Percentiles rank a stretch among this genome's conserved stretches.
Conservation (phyloP, 306 rosid genomes). For the Castanea crenata region DNA sequence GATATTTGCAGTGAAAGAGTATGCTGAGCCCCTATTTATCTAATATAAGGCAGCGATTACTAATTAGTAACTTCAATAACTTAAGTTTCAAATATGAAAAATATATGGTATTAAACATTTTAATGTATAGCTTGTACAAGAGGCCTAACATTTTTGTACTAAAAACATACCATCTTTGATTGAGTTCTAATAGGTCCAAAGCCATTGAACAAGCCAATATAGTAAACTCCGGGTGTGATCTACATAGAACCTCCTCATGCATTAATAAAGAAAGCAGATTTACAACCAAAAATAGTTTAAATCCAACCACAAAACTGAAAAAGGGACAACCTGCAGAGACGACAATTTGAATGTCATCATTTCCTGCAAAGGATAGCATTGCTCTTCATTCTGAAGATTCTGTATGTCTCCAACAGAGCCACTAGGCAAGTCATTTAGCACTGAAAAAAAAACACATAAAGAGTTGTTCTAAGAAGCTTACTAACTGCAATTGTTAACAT, state of each 20-base stretch:
- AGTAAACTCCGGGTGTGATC: conserved; percentile 14
- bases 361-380: conserved; percentile 10
- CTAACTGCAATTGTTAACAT: not conserved
- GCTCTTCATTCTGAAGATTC: not conserved
- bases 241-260: not conserved
- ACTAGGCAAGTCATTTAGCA: not conserved
- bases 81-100: too few species aligned
- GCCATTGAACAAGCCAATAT: conserved; percentile 16
- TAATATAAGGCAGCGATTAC: not conserved
- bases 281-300: not conserved
- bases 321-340: not conserved
- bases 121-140: not conserved
- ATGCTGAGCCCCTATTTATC: not conserved
- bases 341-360: not conserved
- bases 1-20: conserved; percentile 9
- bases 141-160: not conserved
- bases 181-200: conserved; percentile 13
- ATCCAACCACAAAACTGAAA: not conserved
- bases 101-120: not conserved
- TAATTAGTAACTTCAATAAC: not conserved
- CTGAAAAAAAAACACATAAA: not conserved
- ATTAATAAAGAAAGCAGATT: not conserved
- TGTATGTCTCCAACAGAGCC: not conserved
- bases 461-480: not conserved
- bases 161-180: conserved; percentile 5